A percentile compares a stretch with the other conserved stretches of the same genome.
Conservation (phyloP, 78 protist genomes). For the Carpediemonas membranifera region DNA sequence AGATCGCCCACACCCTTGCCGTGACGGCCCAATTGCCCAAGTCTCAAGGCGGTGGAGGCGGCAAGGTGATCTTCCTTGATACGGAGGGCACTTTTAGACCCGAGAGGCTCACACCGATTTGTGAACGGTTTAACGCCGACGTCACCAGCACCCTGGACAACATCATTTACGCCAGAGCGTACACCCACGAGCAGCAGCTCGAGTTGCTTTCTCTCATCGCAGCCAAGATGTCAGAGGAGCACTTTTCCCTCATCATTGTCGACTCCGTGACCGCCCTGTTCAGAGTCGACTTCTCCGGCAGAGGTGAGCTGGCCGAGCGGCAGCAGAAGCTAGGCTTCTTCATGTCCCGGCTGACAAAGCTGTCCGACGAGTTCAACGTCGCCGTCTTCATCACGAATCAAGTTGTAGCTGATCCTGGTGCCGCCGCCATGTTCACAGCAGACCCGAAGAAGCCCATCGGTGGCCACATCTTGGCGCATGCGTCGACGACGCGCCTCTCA, state of each 20-base stretch:
- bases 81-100: slow-evolving; percentile 45
- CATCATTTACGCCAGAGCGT: slow-evolving; percentile 82
- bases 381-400: slow-evolving; percentile 93
- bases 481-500: slow-evolving; percentile 80
- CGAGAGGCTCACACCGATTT: slow-evolving; percentile 32
- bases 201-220: slow-evolving; percentile 52
- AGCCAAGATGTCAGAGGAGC: slow-evolving; percentile 90
- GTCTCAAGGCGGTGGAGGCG: background rate
- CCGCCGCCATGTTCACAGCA: slow-evolving; percentile 30
- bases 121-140: slow-evolving; percentile 13
- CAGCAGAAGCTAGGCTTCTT: slow-evolving; percentile 90
- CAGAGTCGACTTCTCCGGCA: slow-evolving; percentile 61
- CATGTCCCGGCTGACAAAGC: slow-evolving; percentile 67
- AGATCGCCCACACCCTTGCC: background rate
- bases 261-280: slow-evolving; percentile 92
- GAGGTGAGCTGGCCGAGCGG: slow-evolving; percentile 90
- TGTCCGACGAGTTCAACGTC: slow-evolving; percentile 84
- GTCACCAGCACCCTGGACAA: slow-evolving; percentile 1
- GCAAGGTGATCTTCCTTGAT: slow-evolving; percentile 37
- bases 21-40: slow-evolving; percentile 19
- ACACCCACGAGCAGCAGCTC: slow-evolving; percentile 90
- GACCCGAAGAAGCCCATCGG: slow-evolving; percentile 30
- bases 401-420: slow-evolving; percentile 89
- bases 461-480: slow-evolving; percentile 98
- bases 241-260: slow-evolving; percentile 82